phyloP scores from a whole-genome alignment of 495 filamentous ascomycete species.

The Pyrenopolyporus hunteri region DNA sequence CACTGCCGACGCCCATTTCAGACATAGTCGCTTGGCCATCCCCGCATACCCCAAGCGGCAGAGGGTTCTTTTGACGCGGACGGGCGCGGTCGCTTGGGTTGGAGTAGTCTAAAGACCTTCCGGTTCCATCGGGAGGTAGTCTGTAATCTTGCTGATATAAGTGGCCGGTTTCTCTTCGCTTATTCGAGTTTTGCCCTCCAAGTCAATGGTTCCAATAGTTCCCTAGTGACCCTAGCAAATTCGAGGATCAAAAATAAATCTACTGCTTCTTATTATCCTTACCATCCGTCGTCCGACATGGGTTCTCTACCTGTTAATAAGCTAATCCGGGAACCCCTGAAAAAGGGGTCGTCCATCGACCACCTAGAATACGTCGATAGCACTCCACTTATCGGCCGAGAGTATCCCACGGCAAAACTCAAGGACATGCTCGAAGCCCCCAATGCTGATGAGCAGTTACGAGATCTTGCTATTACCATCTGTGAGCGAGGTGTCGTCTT shows the following conservation, averaged over 20 bases:
- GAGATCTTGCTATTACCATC: slow-evolving; percentile 64
- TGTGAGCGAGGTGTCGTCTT: slow-evolving; percentile 69
- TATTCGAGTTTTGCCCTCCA: background rate
- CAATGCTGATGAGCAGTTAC: slow-evolving; percentile 69
- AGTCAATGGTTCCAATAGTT: background rate
- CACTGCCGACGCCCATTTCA: slow-evolving; percentile 18
- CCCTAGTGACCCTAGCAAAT: background rate
- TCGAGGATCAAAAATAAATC: background rate
- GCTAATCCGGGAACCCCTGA: slow-evolving; percentile 40
- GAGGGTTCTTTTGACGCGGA: too few species aligned
- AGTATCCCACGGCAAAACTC: slow-evolving; percentile 66
- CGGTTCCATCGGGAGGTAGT: slow-evolving; percentile 4
- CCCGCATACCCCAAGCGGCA: slow-evolving; percentile 21
- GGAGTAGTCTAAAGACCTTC: background rate
- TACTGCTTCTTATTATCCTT: too few species aligned
- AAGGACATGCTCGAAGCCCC: slow-evolving; percentile 63
- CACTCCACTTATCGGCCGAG: slow-evolving; percentile 71
- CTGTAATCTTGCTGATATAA: slow-evolving; percentile 13
- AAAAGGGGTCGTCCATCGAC: slow-evolving; percentile 58
- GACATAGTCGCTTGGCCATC: slow-evolving; percentile 12
- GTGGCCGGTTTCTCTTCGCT: background rate
- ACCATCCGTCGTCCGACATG: slow-evolving; percentile 4
- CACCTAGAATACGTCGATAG: slow-evolving; percentile 67
- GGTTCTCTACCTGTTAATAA: slow-evolving; percentile 12
- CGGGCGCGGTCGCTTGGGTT: background rate